Conservation (phyloP, 352 stramenopile genomes). For the Pythium guiyangense region DNA sequence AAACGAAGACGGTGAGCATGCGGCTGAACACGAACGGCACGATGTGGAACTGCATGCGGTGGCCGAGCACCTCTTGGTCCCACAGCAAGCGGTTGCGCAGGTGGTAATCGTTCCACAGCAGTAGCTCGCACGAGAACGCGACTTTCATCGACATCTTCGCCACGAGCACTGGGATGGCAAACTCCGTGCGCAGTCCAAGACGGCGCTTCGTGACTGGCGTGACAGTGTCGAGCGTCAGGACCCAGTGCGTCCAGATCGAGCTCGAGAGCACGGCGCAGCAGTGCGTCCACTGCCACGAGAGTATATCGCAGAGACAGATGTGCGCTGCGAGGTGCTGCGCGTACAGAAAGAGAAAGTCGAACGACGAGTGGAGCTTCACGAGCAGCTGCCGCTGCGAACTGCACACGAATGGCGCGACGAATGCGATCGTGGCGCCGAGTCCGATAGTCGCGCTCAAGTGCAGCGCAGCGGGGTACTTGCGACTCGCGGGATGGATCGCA, state of each 20-base stretch:
- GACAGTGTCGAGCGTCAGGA: slow-evolving; percentile 18
- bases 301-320: slow-evolving; percentile 12
- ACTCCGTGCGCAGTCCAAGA: slow-evolving; percentile 2
- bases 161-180: slow-evolving; percentile 3
- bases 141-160: slow-evolving; percentile 13
- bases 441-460: neutral
- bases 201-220: slow-evolving; percentile 10
- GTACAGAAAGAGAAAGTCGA: no score
- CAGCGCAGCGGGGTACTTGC: neutral
- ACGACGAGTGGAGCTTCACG: slow-evolving; percentile 10
- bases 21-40: slow-evolving; percentile 12
- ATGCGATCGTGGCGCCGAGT: neutral
- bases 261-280: neutral
- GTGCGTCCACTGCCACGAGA: slow-evolving; percentile 12
- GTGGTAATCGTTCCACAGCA: slow-evolving; percentile 11
- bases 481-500: slow-evolving; percentile 1
- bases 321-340: no score
- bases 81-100: slow-evolving; percentile 15
- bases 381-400: slow-evolving; percentile 16
- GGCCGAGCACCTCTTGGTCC: neutral
- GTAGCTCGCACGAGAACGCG: slow-evolving; percentile 6
- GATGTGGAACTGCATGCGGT: slow-evolving; percentile 5
- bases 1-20: slow-evolving; percentile 12
- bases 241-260: slow-evolving; percentile 18
- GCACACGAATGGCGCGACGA: neutral